Evolutionary conservation across 345 rosid species (phyloP).

Genomic region (Durio zibethinus): DNA sequence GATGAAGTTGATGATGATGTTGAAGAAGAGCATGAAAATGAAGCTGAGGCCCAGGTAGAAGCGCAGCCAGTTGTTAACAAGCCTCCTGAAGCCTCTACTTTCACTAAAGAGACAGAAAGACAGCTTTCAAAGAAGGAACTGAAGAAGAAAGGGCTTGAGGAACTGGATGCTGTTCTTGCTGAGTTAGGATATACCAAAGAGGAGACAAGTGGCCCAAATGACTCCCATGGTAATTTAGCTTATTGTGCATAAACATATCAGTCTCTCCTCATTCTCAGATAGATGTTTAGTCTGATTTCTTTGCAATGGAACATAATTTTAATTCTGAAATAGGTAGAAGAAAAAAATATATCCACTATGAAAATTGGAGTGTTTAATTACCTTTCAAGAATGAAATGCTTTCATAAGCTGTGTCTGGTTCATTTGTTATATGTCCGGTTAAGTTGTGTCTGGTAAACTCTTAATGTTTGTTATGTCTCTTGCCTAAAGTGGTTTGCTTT

Average conservation of each 20-base stretch:
- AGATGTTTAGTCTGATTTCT: neutral
- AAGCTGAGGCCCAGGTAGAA: conserved; percentile 22
- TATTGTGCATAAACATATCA: neutral
- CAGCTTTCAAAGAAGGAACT: conserved; percentile 60
- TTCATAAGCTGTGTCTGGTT: conserved; percentile 12
- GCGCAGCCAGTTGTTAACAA: conserved; percentile 28
- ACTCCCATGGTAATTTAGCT: conserved; percentile 30
- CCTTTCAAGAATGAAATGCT: neutral
- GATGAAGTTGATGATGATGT: conserved; percentile 48
- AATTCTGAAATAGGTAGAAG: neutral
- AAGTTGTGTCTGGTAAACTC: neutral
- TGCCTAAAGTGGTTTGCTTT: neutral
- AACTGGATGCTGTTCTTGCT: conserved; percentile 60
- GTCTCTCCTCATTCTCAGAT: neutral
- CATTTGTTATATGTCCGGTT: neutral
- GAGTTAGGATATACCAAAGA: conserved; percentile 37
- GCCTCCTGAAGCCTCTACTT: conserved; percentile 27
- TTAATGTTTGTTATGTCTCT: neutral
- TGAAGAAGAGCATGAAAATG: conserved; percentile 50
- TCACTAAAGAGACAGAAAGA: conserved; percentile 42
- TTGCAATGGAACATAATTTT: neutral
- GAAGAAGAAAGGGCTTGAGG: conserved; percentile 63
- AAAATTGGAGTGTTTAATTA: neutral
- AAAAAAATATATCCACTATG: neutral
- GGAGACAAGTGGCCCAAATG: conserved; percentile 36